Percentiles rank a stretch among this genome's conserved stretches.
Conservation (phyloP, 2,329 filamentous ascomycete genomes). For the Hymenoscyphus fructigenus region DNA sequence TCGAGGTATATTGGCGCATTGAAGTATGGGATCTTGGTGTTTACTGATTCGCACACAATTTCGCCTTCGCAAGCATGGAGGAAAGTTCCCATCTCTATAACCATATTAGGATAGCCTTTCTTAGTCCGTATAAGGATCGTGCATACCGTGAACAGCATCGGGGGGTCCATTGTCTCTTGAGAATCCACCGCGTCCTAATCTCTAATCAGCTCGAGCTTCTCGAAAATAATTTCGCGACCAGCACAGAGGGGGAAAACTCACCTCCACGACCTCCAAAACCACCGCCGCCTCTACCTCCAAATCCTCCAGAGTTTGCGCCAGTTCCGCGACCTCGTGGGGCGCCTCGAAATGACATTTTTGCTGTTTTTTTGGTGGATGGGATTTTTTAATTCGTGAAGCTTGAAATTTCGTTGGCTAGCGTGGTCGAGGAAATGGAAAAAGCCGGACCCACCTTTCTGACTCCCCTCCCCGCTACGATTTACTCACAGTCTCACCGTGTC, state of each 20-base stretch:
- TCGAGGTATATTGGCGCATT: conserved; percentile 98
- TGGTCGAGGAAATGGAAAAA: not conserved
- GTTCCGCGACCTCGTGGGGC: conserved; percentile 57
- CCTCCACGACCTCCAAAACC: conserved; percentile 43
- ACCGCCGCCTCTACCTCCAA: conserved; percentile 49
- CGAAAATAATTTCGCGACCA: conserved; percentile 4
- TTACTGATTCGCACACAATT: conserved; percentile 94
- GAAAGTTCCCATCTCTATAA: conserved; percentile 84
- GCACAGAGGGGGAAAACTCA: conserved; percentile 13
- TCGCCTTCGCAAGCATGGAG: conserved; percentile 95
- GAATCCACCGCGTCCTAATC: conserved; percentile 59
- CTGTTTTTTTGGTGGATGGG: conserved; percentile 40
- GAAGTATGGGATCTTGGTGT: conserved; percentile 97
- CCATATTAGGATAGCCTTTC: conserved; percentile 20
- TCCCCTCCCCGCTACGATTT: not conserved
- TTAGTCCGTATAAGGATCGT: conserved; percentile 16
- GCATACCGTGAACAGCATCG: conserved; percentile 55
- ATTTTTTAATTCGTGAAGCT: conserved; percentile 13
- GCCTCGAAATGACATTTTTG: conserved; percentile 47
- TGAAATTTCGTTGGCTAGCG: conserved; percentile 13
- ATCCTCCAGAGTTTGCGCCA: conserved; percentile 49
- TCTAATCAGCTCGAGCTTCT: conserved; percentile 21
- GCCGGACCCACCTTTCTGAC: not conserved
- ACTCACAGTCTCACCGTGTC: not conserved
- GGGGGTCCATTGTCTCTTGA: conserved; percentile 63